Evolutionary conservation across 2,329 filamentous ascomycete species (phyloP).

Genomic region (Colletotrichum lupini): DNA sequence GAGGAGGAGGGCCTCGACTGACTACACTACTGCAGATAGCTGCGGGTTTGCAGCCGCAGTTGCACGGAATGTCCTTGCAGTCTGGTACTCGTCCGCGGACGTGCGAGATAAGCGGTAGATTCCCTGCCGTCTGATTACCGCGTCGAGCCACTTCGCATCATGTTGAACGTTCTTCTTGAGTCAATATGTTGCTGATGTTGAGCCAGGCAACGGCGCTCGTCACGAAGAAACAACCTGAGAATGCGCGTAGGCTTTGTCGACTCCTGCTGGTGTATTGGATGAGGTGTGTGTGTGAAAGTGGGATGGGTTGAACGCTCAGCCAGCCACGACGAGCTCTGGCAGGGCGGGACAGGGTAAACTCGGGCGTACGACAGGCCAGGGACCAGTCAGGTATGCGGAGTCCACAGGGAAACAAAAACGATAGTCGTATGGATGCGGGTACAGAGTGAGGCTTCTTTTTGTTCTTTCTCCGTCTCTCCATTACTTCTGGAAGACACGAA

Average conservation of each 20-base stretch:
- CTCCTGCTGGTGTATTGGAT: background rate
- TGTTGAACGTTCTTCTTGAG: background rate
- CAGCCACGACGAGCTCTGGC: background rate
- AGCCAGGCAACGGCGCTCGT: background rate
- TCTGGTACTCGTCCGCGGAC: background rate
- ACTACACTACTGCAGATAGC: background rate
- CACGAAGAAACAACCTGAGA: background rate
- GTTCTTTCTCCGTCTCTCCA: constrained; percentile 25
- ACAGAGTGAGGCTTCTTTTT: background rate
- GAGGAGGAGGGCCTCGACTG: background rate
- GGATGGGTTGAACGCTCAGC: background rate
- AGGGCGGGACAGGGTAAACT: constrained; percentile 4
- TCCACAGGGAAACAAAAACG: background rate
- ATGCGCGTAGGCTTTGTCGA: background rate
- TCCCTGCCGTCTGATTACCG: background rate
- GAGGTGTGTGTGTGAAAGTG: background rate
- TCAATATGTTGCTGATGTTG: background rate
- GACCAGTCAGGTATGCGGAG: constrained; percentile 1
- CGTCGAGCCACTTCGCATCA: background rate
- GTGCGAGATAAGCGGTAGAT: constrained; percentile 1
- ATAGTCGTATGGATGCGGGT: background rate
- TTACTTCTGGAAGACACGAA: constrained; percentile 32
- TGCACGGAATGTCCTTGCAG: background rate
- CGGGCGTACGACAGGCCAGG: background rate
- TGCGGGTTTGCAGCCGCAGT: constrained; percentile 15